These are phyloP conservation scores for Coleophoma cylindrospora DNA, from an alignment of 2,329 filamentous ascomycete species.

Conservation along the genomic window DNA sequence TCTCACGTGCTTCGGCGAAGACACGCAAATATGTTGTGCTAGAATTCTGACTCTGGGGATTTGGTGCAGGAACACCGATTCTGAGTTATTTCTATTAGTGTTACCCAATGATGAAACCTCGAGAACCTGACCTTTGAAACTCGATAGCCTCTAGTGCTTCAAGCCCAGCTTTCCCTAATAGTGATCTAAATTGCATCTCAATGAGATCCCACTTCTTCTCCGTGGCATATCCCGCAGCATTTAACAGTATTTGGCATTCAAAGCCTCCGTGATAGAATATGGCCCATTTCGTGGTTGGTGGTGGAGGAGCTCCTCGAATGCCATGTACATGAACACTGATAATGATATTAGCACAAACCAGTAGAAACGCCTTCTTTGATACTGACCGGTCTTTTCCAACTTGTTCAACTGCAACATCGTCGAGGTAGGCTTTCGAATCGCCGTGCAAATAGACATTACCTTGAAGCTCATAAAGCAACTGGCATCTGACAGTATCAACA, in stretches of 20 bases:
- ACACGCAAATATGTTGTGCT: constrained; percentile 36
- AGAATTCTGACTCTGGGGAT: neutral
- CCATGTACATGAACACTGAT: too few relatives aligned
- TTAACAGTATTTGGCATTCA: constrained; percentile 38
- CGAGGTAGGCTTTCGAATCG: constrained; percentile 48
- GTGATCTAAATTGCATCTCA: constrained; percentile 30
- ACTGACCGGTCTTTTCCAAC: constrained; percentile 39
- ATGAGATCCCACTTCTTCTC: constrained; percentile 35
- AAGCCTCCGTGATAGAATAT: constrained; percentile 37
- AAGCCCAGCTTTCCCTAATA: constrained; percentile 23
- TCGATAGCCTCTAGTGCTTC: constrained; percentile 26
- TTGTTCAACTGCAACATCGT: constrained; percentile 44
- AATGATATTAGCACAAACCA: constrained; percentile 24
- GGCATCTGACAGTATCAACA: constrained; percentile 44
- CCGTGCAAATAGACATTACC: constrained; percentile 52
- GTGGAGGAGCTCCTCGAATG: constrained; percentile 11
- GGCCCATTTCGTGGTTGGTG: constrained; percentile 32
- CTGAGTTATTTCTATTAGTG: too few relatives aligned
- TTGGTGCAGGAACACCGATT: neutral
- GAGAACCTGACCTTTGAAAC: neutral
- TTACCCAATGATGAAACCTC: too few relatives aligned
- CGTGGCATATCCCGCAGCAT: constrained; percentile 36
- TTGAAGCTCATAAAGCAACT: constrained; percentile 49
- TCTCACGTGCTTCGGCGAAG: constrained; percentile 39
- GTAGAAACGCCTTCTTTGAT: constrained; percentile 20